Evolutionary conservation across 192 early-diverging fungal genomes (phyloP).

Genomic region (Rhizophagus sp.): DNA sequence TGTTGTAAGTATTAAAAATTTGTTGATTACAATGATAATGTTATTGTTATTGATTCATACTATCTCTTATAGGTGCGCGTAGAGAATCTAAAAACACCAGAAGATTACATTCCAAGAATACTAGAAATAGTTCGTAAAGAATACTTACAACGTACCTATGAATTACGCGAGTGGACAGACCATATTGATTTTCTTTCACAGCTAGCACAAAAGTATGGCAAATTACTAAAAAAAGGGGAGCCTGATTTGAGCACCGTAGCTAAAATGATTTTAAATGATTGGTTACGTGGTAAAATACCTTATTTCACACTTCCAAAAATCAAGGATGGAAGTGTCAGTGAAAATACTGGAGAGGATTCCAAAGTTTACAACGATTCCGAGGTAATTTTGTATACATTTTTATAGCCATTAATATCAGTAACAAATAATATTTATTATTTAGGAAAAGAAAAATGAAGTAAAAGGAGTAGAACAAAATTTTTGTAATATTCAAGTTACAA

Average conservation of each 20-base stretch:
- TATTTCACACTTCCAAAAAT: slow-evolving; percentile 81
- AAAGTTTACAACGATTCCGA: slow-evolving; percentile 37
- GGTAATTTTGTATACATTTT: slow-evolving; percentile 26
- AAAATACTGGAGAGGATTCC: slow-evolving; percentile 29
- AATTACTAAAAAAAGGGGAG: slow-evolving; percentile 94
- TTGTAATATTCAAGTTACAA: slow-evolving; percentile 85
- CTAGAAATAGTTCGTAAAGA: slow-evolving; percentile 82
- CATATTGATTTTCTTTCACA: slow-evolving; percentile 90
- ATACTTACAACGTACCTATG: slow-evolving; percentile 93
- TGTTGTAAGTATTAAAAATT: slow-evolving; percentile 54
- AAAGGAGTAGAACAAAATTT: slow-evolving; percentile 84
- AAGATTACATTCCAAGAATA: slow-evolving; percentile 87
- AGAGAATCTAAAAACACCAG: slow-evolving; percentile 86
- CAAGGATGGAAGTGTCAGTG: slow-evolving; percentile 28
- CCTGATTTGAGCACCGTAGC: slow-evolving; percentile 90
- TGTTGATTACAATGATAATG: not conserved
- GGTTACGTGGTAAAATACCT: slow-evolving; percentile 96
- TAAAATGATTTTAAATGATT: slow-evolving; percentile 98
- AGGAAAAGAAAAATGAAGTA: slow-evolving; percentile 22
- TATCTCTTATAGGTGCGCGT: slow-evolving; percentile 55
- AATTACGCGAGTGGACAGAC: slow-evolving; percentile 81
- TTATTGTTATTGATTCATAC: not conserved
- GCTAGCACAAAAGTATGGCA: slow-evolving; percentile 83
- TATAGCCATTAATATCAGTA: too few relatives aligned
- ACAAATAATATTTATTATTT: not conserved